Evolutionary conservation across 2,329 filamentous ascomycete genomes (phyloP), one percentile per base, ranked within the genome.

Genomic region (Aureobasidium melanogenum): DNA sequence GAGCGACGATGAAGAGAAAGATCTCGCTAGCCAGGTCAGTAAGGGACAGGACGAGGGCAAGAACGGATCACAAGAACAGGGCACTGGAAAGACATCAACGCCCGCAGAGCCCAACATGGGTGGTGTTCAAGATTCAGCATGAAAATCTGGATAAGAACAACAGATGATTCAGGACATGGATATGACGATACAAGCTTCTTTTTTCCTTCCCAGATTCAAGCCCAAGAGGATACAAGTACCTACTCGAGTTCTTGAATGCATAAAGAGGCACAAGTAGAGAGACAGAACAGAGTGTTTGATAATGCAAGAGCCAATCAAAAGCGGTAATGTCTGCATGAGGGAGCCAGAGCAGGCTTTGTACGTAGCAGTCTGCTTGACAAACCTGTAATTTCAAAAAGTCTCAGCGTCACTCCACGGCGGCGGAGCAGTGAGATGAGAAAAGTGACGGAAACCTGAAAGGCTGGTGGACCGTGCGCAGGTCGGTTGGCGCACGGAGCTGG

Each of bases 1-100:
- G 69, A 69, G 69, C 61, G 70, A 71, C 46, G 70, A 68, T 9
- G 70, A 73, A 62, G 88, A 91, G 72, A 89, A 90, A 74, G 91
- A 96, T 72, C 81, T 92, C 65, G 87, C 84, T 66, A 92, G 88
- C 74, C 91, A 96, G 77, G 88, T 94, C 64, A 83, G 84, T 72
- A 92, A 89, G 77, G 79, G 78, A 63, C 74, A 80, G 48, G 65
- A 67, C 44, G 62, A 66, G 39, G 73, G 72, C 59, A 74, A 75
- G 44, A 67, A 68, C 24, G 71, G 76, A 47, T 46, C 54, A 28
- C 41, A 46, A 46, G 54, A 47, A 38, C 54, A 70, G 48, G 63
- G 63, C 14, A 57, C 54, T 24, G 61, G 62, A 19, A 51, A 62
- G 30, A 60, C 57, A 9, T 38, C 48, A 14, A 66, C 64, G 44